phyloP scores from a whole-genome alignment of 495 filamentous ascomycete species.

The Talaromyces nanjingensis region DNA sequence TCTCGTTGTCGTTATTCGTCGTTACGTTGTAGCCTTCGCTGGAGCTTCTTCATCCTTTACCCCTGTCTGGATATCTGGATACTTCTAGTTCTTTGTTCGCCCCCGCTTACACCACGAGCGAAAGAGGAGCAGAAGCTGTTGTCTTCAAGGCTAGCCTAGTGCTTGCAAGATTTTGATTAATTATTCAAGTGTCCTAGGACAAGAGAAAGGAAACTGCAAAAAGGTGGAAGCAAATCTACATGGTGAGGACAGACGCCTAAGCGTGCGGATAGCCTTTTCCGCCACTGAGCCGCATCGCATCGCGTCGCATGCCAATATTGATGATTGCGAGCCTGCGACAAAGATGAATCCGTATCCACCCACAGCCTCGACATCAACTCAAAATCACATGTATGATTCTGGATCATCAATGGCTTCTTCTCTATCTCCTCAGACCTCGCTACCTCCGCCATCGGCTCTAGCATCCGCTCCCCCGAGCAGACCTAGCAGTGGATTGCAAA shows the following conservation, averaged over 20 bases:
- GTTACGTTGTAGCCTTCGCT: background rate
- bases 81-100: background rate
- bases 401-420: constrained; percentile 28
- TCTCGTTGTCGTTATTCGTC: background rate
- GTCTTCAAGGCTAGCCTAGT: background rate
- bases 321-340: constrained; percentile 2
- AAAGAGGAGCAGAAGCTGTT: background rate
- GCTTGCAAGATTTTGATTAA: background rate
- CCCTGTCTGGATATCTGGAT: background rate
- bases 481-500: constrained; percentile 35
- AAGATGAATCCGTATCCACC: constrained; percentile 6
- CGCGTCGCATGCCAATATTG: background rate
- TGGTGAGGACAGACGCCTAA: background rate
- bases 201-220: background rate
- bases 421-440: constrained; percentile 20
- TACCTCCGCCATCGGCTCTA: constrained; percentile 23
- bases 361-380: background rate
- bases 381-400: background rate
- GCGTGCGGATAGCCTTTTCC: background rate
- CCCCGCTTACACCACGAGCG: background rate
- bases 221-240: background rate
- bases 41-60: background rate
- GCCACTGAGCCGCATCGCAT: background rate
- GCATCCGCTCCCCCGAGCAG: constrained; percentile 40
- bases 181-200: background rate